A percentile compares a stretch with the other conserved stretches of the same genome.
Conservation (phyloP, 2,329 filamentous ascomycete species). For the Fusarium tanahbumbuense region DNA sequence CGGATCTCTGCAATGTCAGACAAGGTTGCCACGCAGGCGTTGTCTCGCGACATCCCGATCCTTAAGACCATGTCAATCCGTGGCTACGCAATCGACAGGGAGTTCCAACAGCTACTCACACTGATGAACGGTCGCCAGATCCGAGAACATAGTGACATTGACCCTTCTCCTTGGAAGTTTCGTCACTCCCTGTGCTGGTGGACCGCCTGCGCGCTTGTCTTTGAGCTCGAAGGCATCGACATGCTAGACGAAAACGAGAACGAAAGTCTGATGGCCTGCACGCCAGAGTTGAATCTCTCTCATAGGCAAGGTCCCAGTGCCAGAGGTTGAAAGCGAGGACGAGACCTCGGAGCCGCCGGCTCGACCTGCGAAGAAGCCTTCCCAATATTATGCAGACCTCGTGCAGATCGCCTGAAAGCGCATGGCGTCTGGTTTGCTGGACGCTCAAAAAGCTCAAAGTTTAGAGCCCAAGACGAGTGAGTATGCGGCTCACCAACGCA, state of each 20-base stretch:
- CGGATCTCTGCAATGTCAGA: background rate
- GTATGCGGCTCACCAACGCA: no score
- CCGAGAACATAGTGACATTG: background rate
- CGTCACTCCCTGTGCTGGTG: background rate
- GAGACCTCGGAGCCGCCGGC: no score
- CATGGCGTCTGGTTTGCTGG: no score
- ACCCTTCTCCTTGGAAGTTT: background rate
- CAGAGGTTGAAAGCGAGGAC: background rate
- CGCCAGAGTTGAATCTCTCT: no score
- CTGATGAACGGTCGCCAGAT: background rate
- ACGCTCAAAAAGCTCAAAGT: no score
- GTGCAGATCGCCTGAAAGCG: no score
- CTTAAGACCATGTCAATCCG: background rate
- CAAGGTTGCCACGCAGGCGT: no score
- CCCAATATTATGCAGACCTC: no score
- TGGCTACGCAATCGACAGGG: background rate
- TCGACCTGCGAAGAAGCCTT: no score
- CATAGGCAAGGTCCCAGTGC: background rate
- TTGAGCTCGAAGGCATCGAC: background rate
- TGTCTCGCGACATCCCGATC: background rate
- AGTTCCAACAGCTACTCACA: background rate
- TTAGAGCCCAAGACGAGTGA: no score
- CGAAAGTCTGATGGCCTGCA: background rate
- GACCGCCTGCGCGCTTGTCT: background rate
- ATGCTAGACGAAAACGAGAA: background rate